phyloP scores from a whole-genome alignment of 2,329 filamentous ascomycete genomes.

The Cladorrhinum sp. region DNA sequence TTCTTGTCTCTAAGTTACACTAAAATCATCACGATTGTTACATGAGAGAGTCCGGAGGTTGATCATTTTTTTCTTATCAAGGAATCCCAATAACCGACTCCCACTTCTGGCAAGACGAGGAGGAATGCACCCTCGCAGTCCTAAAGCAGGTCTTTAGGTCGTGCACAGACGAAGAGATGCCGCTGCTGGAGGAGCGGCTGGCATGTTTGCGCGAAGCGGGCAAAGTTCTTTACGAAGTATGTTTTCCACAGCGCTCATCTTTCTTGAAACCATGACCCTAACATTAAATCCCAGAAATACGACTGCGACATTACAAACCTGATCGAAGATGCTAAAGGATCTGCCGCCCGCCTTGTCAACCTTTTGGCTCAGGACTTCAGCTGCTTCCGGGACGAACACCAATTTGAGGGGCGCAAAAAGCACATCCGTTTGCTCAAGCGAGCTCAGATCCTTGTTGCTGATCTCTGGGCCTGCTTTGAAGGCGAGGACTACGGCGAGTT shows the following conservation, averaged over 20 bases:
- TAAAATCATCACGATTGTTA: too few relatives aligned
- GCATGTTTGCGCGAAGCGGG: constrained; percentile 80
- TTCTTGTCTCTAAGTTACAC: too few relatives aligned
- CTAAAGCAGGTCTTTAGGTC: constrained; percentile 80
- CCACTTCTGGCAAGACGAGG: constrained; percentile 77
- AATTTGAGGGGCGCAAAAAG: constrained; percentile 66
- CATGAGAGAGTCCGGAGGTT: neutral
- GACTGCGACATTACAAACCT: constrained; percentile 70
- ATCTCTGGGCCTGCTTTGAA: constrained; percentile 94
- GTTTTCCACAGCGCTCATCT: constrained; percentile 19
- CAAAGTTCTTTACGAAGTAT: constrained; percentile 71
- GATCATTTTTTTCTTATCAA: constrained; percentile 35
- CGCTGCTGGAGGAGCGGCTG: constrained; percentile 74
- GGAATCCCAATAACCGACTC: constrained; percentile 86
- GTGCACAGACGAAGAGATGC: constrained; percentile 80
- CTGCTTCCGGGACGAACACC: constrained; percentile 80
- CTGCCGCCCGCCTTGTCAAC: constrained; percentile 83
- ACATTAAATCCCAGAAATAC: constrained; percentile 58
- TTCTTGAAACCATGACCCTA: neutral
- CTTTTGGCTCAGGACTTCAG: constrained; percentile 75
- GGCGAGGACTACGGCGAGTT: constrained; percentile 78
- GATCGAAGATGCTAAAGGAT: constrained; percentile 70
- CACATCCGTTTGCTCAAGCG: constrained; percentile 84
- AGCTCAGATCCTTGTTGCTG: constrained; percentile 92
- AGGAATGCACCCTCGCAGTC: constrained; percentile 70